phyloP scores from a whole-genome alignment of 2,329 filamentous ascomycete genomes.

The Exophiala sp. region DNA sequence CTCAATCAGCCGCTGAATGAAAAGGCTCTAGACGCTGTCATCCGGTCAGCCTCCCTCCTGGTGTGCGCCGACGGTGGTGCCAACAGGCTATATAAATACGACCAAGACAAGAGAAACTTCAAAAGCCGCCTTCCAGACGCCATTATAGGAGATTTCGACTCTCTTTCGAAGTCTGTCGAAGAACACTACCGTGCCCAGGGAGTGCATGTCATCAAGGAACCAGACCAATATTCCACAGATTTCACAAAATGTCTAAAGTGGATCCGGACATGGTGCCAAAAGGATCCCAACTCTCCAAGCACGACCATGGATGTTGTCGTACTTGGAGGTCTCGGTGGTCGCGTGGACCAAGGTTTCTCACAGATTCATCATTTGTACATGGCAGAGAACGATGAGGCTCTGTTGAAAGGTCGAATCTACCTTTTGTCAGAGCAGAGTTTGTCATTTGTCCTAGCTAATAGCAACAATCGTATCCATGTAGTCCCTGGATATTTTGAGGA shows the following conservation, averaged over 20 bases:
- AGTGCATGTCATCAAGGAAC: conserved; percentile 65
- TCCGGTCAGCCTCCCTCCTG: conserved; percentile 54
- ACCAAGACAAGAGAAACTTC: background rate
- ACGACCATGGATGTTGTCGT: conserved; percentile 65
- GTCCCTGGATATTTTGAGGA: conserved; percentile 61
- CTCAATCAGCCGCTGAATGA: conserved; percentile 60
- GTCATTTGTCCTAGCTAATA: conserved; percentile 72
- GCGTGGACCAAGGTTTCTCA: conserved; percentile 88
- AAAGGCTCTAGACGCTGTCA: conserved; percentile 38
- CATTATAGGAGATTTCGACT: conserved; percentile 91
- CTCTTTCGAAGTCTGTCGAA: conserved; percentile 60
- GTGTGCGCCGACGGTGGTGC: conserved; percentile 91
- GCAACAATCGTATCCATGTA: conserved; percentile 65
- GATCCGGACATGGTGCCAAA: conserved; percentile 42
- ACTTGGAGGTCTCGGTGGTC: conserved; percentile 79
- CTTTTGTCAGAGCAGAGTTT: conserved; percentile 78
- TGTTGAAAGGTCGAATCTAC: conserved; percentile 61
- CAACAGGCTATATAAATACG: conserved; percentile 62
- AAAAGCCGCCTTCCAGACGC: conserved; percentile 55
- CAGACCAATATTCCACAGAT: conserved; percentile 86
- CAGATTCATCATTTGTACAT: conserved; percentile 79
- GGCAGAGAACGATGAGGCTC: conserved; percentile 37
- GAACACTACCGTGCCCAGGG: conserved; percentile 61
- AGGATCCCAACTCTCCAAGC: conserved; percentile 20
- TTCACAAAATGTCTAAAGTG: conserved; percentile 76